phyloP scores from a whole-genome alignment of 2,329 filamentous ascomycete genomes.

The Paraconiothyrium sp. region DNA sequence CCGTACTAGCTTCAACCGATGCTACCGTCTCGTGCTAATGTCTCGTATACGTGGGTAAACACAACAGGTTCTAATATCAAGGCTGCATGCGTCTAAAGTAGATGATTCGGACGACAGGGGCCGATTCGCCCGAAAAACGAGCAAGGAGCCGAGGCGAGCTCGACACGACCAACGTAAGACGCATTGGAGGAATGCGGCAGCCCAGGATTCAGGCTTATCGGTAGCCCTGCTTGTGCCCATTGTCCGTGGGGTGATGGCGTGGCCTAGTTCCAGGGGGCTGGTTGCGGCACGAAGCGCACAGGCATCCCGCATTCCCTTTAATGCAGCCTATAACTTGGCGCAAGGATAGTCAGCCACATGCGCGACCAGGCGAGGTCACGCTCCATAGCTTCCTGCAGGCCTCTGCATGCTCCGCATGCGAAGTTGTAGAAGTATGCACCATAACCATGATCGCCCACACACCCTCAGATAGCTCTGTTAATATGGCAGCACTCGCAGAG shows the following conservation, averaged over 20 bases:
- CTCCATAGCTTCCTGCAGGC: conserved; percentile 5
- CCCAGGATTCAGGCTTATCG: conserved; percentile 7
- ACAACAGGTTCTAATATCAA: background rate
- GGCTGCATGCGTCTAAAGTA: conserved; percentile 2
- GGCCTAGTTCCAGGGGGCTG: conserved; percentile 8
- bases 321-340: conserved; percentile 12
- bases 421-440: conserved; percentile 5
- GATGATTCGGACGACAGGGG: background rate
- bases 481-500: conserved; percentile 18
- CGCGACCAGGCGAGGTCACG: conserved; percentile 12
- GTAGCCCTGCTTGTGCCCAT: conserved; percentile 4
- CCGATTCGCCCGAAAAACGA: conserved; percentile 3
- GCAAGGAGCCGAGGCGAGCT: conserved; percentile 4
- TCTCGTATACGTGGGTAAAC: conserved; percentile 16
- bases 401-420: background rate
- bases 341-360: conserved; percentile 14
- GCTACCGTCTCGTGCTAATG: too few relatives aligned
- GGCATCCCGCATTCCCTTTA: conserved; percentile 9
- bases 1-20: background rate
- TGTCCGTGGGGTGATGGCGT: conserved; percentile 7
- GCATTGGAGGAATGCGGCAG: too few relatives aligned
- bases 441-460: conserved; percentile 3
- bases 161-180: too few relatives aligned
- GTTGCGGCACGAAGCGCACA: conserved; percentile 17
- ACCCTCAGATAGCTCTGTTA: conserved; percentile 9